Percentiles rank a stretch among this genome's conserved stretches.
phyloP scores from a whole-genome alignment of 306 rosid genomes.

The Prinsepia uniflora region DNA sequence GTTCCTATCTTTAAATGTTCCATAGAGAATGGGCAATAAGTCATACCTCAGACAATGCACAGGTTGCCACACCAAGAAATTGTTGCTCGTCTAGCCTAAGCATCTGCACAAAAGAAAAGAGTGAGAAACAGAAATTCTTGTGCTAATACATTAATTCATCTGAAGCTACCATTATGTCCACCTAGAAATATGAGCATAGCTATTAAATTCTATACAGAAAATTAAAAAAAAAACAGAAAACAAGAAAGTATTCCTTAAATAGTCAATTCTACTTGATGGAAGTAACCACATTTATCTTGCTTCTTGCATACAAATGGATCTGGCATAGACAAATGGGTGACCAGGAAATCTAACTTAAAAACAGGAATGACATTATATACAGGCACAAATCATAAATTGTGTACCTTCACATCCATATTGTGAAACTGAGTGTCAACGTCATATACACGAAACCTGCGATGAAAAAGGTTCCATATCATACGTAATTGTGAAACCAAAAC shows the following conservation, averaged over 20 bases:
- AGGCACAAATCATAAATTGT: conserved; percentile 14
- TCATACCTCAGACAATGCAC: conserved; percentile 80
- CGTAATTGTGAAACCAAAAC: conserved; percentile 34
- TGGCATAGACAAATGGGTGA: background rate
- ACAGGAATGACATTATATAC: conserved; percentile 9
- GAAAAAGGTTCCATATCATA: conserved; percentile 23
- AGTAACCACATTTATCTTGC: background rate
- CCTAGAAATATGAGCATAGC: background rate
- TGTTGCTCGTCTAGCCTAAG: conserved; percentile 95
- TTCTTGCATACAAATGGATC: background rate
- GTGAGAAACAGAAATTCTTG: background rate
- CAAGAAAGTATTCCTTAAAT: background rate
- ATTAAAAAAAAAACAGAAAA: background rate
- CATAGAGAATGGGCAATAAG: conserved; percentile 18
- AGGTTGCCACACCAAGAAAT: conserved; percentile 91
- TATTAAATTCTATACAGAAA: background rate
- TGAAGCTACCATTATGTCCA: background rate
- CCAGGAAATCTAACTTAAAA: conserved; percentile 6
- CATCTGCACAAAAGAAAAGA: conserved; percentile 56
- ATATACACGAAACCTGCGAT: conserved; percentile 78
- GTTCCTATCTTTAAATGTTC: background rate
- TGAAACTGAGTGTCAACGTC: conserved; percentile 88
- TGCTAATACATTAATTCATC: background rate
- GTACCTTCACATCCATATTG: conserved; percentile 76
- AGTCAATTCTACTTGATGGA: background rate